A percentile compares a stretch with the other conserved stretches of the same genome.
phyloP scores from a whole-genome alignment of 148 eudicot species.

The Pouteria glomerata region DNA sequence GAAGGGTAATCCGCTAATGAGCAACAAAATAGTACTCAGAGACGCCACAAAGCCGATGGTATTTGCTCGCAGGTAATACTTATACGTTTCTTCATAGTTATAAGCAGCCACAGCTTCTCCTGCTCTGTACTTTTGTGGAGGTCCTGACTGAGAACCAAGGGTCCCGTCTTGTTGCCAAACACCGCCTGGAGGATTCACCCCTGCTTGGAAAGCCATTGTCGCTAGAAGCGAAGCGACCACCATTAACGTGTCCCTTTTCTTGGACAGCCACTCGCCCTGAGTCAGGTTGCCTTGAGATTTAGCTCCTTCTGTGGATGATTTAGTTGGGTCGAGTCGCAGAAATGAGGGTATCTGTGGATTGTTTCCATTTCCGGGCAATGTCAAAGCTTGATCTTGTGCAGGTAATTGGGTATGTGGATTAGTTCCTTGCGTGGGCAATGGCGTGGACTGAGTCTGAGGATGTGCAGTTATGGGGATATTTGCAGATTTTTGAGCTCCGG shows the following conservation, averaged over 20 bases:
- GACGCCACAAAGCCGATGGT: constrained; percentile 11
- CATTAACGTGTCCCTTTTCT: constrained; percentile 12
- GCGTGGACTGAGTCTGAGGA: no score
- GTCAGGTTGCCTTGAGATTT: background rate
- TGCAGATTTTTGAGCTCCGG: background rate
- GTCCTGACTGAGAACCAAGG: no score
- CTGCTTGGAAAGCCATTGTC: constrained; percentile 32
- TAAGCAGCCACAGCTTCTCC: constrained; percentile 16
- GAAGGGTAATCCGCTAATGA: background rate
- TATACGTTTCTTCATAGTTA: background rate
- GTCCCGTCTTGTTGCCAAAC: constrained; percentile 33
- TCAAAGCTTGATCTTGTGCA: no score
- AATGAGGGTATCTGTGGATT: no score
- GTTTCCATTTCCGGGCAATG: background rate
- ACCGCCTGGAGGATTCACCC: constrained; percentile 34
- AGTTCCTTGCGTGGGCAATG: no score
- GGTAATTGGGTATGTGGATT: no score
- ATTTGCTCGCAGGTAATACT: background rate
- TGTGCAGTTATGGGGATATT: no score
- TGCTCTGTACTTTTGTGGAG: background rate
- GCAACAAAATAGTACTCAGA: background rate
- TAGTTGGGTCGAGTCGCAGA: no score
- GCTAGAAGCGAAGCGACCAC: constrained; percentile 34
- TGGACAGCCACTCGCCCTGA: constrained; percentile 8
- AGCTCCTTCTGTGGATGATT: no score